A percentile compares a stretch with the other conserved stretches of the same genome.
phyloP scores from a whole-genome alignment of 2,329 filamentous ascomycete species.

The Drechslerella dactyloides region DNA sequence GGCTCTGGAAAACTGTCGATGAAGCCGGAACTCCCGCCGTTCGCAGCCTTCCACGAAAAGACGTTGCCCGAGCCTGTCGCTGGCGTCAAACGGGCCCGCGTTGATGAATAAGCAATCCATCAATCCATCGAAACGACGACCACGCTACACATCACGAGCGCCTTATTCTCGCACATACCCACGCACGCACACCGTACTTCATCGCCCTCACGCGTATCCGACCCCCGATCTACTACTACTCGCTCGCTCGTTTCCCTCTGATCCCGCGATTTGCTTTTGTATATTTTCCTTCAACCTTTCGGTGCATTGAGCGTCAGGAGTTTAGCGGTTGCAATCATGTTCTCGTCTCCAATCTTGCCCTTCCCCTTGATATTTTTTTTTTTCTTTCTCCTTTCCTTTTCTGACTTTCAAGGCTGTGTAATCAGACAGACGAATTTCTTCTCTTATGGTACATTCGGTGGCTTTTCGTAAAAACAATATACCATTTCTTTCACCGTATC shows the following conservation, averaged over 20 bases:
- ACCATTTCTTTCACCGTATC: constrained; percentile 46
- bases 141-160: not conserved
- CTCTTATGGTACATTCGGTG: constrained; percentile 27
- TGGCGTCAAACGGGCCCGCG: constrained; percentile 44
- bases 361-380: not conserved
- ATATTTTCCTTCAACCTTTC: constrained; percentile 13
- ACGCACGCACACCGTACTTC: constrained; percentile 1
- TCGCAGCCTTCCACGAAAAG: constrained; percentile 44
- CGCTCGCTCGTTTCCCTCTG: constrained; percentile 19
- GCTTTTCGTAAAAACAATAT: constrained; percentile 35
- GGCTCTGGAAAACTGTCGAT: constrained; percentile 35
- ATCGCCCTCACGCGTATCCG: constrained; percentile 20
- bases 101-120: constrained; percentile 33
- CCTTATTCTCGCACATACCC: not conserved
- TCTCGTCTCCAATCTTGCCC: constrained; percentile 5
- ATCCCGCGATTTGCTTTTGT: constrained; percentile 2
- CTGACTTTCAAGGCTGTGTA: constrained; percentile 29
- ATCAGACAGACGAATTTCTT: constrained; percentile 24
- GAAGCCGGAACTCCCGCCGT: constrained; percentile 45
- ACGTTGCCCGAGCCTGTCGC: constrained; percentile 24
- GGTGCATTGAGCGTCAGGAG: constrained; percentile 51
- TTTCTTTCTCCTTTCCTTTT: constrained; percentile 12
- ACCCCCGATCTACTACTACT: constrained; percentile 5
- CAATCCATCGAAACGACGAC: too few relatives aligned
- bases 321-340: constrained; percentile 26